Percentiles rank a stretch among this genome's conserved stretches.
phyloP scores from a whole-genome alignment of 2,329 filamentous ascomycete genomes.

The Phoma sp. region DNA sequence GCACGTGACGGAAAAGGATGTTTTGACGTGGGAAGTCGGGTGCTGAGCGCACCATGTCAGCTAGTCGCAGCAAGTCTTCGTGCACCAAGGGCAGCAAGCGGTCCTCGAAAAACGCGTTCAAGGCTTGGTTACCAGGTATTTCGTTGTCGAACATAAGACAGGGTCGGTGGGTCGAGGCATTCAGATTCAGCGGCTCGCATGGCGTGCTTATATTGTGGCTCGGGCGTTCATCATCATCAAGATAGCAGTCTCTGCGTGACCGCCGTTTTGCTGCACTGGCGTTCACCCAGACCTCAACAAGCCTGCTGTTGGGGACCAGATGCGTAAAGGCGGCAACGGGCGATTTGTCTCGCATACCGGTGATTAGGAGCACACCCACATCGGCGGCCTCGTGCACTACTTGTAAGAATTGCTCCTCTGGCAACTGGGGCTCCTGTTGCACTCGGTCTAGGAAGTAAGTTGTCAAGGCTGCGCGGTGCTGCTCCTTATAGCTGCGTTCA shows the following conservation, averaged over 20 bases:
- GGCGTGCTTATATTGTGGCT: constrained; percentile 13
- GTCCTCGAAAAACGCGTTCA: constrained; percentile 51
- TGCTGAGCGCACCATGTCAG: constrained; percentile 57
- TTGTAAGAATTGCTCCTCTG: constrained; percentile 49
- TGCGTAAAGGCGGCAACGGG: constrained; percentile 62
- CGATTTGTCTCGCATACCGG: constrained; percentile 67
- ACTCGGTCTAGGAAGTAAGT: constrained; percentile 59
- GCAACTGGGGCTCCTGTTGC: constrained; percentile 53
- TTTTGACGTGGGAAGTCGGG: constrained; percentile 59
- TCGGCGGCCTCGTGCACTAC: constrained; percentile 50
- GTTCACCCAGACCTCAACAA: constrained; percentile 62
- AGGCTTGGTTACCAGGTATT: constrained; percentile 48
- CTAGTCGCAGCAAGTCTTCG: constrained; percentile 55
- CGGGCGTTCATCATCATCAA: constrained; percentile 15
- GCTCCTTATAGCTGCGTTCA: constrained; percentile 67
- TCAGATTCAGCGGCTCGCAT: constrained; percentile 22
- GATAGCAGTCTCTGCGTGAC: constrained; percentile 44
- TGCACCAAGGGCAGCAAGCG: constrained; percentile 57
- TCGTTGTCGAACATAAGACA: constrained; percentile 62
- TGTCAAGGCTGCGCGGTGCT: constrained; percentile 61
- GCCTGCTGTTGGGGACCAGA: constrained; percentile 58
- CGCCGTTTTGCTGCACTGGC: constrained; percentile 49
- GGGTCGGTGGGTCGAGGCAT: constrained; percentile 46
- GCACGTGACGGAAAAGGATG: constrained; percentile 65
- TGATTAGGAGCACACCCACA: constrained; percentile 65